Conservation (phyloP, 805 yeast genomes). For the Saccharomycopsis sp. region DNA sequence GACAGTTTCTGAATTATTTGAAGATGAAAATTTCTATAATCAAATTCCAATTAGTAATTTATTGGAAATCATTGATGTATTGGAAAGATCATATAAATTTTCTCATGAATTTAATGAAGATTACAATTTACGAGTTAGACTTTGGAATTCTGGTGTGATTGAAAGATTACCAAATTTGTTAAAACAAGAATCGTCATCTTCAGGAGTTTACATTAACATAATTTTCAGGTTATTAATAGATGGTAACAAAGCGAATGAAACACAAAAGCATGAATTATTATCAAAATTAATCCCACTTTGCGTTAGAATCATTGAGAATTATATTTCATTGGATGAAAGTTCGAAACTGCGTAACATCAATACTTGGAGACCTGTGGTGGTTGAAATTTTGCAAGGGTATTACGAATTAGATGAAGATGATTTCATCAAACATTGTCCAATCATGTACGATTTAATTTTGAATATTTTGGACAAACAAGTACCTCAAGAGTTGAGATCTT, state of each 20-base stretch:
- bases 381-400: slow-evolving; percentile 79
- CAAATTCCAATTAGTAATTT: slow-evolving; percentile 62
- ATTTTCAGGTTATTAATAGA: slow-evolving; percentile 76
- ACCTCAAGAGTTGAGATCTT: slow-evolving; percentile 52
- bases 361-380: slow-evolving; percentile 89
- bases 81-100: slow-evolving; percentile 69
- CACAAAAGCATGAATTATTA: slow-evolving; percentile 42
- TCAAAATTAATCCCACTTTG: slow-evolving; percentile 55
- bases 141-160: slow-evolving; percentile 89
- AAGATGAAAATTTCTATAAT: slow-evolving; percentile 59
- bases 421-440: slow-evolving; percentile 51
- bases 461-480: slow-evolving; percentile 54
- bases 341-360: slow-evolving; percentile 72
- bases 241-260: slow-evolving; percentile 40
- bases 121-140: slow-evolving; percentile 75
- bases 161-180: slow-evolving; percentile 86
- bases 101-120: slow-evolving; percentile 85
- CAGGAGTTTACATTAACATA: slow-evolving; percentile 78
- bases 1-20: slow-evolving; percentile 72
- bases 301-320: slow-evolving; percentile 61
- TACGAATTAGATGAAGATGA: slow-evolving; percentile 70
- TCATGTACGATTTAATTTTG: slow-evolving; percentile 53
- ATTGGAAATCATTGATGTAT: slow-evolving; percentile 48
- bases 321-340: slow-evolving; percentile 61
- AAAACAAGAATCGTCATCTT: slow-evolving; percentile 85